phyloP scores from a whole-genome alignment of 192 early-diverging fungal species.

The Backusella luteola region DNA sequence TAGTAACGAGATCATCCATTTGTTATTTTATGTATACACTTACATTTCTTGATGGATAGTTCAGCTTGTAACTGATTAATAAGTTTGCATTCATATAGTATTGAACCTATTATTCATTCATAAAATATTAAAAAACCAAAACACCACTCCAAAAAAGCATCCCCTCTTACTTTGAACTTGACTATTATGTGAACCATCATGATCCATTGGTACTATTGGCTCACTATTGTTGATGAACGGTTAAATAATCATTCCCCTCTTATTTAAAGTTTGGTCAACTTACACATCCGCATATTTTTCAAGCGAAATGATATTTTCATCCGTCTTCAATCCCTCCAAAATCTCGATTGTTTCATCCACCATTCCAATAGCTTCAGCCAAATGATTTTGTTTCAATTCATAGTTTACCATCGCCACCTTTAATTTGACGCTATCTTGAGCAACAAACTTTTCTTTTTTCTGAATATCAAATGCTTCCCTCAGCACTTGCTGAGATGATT shows the following conservation, averaged over 20 bases:
- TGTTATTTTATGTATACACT: background rate
- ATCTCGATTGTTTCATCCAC: slow-evolving; percentile 48
- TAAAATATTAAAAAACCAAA: background rate
- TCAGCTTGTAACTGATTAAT: background rate
- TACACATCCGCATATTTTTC: slow-evolving; percentile 44
- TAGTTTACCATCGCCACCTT: slow-evolving; percentile 53
- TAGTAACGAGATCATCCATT: background rate
- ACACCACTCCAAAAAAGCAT: background rate
- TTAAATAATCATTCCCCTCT: background rate
- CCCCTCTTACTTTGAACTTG: background rate
- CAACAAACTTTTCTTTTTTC: background rate
- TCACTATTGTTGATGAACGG: background rate
- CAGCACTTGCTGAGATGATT: slow-evolving; percentile 27
- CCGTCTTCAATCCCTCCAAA: slow-evolving; percentile 52
- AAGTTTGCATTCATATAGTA: background rate
- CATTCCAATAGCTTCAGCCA: slow-evolving; percentile 47
- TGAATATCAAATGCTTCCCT: slow-evolving; percentile 33
- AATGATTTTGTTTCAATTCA: slow-evolving; percentile 33
- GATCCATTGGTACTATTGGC: background rate
- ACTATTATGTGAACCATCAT: background rate
- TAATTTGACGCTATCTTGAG: slow-evolving; percentile 19
- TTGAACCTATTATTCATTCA: background rate
- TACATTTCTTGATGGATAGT: background rate
- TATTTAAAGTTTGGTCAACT: background rate
- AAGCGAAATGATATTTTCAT: slow-evolving; percentile 47